These are phyloP conservation scores for Colletotrichum sp. DNA, from an alignment of 2,329 filamentous ascomycete genomes.

Conservation along the genomic window DNA sequence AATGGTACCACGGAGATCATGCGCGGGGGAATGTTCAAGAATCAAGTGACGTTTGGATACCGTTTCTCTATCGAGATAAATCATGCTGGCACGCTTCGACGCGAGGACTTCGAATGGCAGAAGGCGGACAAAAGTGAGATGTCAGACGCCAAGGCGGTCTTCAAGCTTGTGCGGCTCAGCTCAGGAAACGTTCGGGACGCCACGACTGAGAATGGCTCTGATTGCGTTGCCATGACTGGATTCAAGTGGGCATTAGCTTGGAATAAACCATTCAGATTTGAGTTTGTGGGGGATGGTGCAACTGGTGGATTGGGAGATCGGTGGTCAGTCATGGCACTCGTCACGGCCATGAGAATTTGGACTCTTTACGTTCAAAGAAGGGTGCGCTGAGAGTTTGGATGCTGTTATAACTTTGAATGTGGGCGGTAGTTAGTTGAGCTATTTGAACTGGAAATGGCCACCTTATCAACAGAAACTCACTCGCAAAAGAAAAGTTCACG, in stretches of 20 bases:
- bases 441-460: not conserved
- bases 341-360: not conserved
- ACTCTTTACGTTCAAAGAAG: not conserved
- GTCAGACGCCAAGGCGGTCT: not conserved
- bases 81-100: not conserved
- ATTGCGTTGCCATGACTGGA: not conserved
- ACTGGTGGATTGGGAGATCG: not conserved
- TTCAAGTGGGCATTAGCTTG: not conserved
- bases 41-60: not conserved
- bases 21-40: not conserved
- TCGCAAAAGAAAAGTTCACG: not conserved
- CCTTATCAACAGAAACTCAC: not conserved
- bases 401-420: not conserved
- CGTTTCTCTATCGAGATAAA: not conserved
- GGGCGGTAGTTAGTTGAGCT: not conserved
- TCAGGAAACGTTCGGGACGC: not conserved
- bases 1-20: not conserved
- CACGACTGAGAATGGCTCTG: not conserved
- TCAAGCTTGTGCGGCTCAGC: not conserved
- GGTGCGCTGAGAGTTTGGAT: not conserved
- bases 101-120: slow-evolving; percentile 1
- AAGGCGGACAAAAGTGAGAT: not conserved
- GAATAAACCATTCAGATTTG: not conserved
- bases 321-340: not conserved
- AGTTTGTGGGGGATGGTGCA: not conserved